These are phyloP conservation scores for Diaporthe humulicola DNA, from an alignment of 2,329 filamentous ascomycete species.

Conservation along the genomic window DNA sequence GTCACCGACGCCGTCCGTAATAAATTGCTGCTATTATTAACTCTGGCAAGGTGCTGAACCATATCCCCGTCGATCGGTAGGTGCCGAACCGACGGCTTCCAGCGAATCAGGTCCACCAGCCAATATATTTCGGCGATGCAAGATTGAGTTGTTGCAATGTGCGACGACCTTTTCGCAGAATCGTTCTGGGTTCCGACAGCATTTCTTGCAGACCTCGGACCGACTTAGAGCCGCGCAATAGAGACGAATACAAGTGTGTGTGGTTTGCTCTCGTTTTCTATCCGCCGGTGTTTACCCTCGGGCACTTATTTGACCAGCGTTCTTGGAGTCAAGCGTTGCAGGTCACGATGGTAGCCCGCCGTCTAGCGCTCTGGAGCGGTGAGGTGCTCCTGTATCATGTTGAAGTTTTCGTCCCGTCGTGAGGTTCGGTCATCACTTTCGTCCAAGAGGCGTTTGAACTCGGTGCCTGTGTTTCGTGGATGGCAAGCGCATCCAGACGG, in stretches of 20 bases:
- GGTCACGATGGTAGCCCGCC: neutral
- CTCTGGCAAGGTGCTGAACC: slow-evolving; percentile 8
- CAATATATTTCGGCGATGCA: neutral
- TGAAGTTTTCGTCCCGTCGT: neutral
- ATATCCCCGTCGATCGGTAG: neutral
- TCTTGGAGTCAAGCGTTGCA: neutral
- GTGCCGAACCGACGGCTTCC: slow-evolving; percentile 18
- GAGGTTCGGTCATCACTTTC: neutral
- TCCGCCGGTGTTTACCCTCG: neutral
- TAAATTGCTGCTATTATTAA: slow-evolving; percentile 21
- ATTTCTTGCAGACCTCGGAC: neutral
- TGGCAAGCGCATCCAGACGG: neutral
- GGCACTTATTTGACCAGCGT: neutral
- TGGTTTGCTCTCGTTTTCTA: neutral
- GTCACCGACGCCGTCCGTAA: neutral
- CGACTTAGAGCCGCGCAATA: neutral
- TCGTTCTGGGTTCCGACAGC: neutral
- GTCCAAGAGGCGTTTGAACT: neutral
- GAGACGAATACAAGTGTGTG: neutral
- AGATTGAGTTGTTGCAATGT: neutral
- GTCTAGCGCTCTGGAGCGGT: neutral
- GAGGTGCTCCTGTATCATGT: neutral
- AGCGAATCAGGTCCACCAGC: neutral
- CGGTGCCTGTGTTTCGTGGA: slow-evolving; percentile 2
- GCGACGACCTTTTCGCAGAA: neutral